These are phyloP conservation scores for Saussurea involucrata DNA, from an alignment of 129 eudicot genomes.

Conservation along the genomic window DNA sequence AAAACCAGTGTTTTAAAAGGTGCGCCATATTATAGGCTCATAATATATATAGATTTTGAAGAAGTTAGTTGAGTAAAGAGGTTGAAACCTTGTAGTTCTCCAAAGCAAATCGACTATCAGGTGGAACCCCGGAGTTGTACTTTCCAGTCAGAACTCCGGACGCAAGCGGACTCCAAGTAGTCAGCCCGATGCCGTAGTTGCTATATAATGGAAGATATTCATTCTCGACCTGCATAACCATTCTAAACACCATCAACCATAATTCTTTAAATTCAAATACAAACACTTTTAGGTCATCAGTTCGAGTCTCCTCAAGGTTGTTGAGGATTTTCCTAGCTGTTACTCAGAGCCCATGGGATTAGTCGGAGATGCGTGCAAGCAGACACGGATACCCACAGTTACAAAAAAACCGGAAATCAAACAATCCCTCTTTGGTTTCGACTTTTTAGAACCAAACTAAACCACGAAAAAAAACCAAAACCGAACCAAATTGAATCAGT, in stretches of 20 bases:
- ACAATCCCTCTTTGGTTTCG: too few species aligned
- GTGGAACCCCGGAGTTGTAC: slow-evolving; percentile 66
- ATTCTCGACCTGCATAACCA: slow-evolving; percentile 69
- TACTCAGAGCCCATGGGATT: background rate
- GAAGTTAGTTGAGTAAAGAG: background rate
- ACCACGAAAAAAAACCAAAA: too few species aligned
- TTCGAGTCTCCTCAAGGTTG: background rate
- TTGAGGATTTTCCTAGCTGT: too few species aligned
- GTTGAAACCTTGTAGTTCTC: slow-evolving; percentile 80
- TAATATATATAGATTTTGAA: background rate
- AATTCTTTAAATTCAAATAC: background rate
- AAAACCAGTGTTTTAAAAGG: background rate
- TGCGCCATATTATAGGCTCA: background rate
- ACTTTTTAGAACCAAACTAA: too few species aligned
- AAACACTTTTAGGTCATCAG: background rate
- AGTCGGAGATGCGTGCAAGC: background rate
- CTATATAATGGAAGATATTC: slow-evolving; percentile 74
- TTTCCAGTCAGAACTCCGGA: slow-evolving; percentile 95
- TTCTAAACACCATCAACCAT: background rate
- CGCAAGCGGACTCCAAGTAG: slow-evolving; percentile 98
- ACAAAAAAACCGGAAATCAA: too few species aligned
- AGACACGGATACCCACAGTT: too few species aligned
- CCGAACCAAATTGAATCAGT: too few species aligned
- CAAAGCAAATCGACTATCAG: slow-evolving; percentile 82
- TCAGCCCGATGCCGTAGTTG: slow-evolving; percentile 85